A percentile compares a stretch with the other conserved stretches of the same genome.
Conservation (phyloP, 257 asterid species). For the Solanum clarkiae region DNA sequence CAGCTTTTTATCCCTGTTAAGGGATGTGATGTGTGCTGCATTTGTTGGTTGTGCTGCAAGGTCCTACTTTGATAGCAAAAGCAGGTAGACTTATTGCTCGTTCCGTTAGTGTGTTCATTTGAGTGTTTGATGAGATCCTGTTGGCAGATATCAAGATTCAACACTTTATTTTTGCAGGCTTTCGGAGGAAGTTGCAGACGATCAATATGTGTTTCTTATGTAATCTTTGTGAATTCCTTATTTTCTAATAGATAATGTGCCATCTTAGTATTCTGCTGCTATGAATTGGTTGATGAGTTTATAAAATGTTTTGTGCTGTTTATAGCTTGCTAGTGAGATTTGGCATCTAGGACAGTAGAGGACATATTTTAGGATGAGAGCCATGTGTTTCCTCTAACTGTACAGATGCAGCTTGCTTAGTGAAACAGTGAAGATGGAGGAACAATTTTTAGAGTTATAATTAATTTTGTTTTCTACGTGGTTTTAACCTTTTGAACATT, state of each 20-base stretch:
- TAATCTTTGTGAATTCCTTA: neutral
- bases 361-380: neutral
- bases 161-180: constrained; percentile 11
- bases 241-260: neutral
- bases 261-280: neutral
- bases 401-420: neutral
- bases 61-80: neutral
- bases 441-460: too few relatives aligned
- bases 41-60: neutral
- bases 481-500: too few relatives aligned
- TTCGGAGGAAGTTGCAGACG: neutral
- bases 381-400: neutral
- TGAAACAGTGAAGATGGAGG: too few relatives aligned
- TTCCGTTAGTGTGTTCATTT: neutral
- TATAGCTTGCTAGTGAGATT: neutral
- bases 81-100: constrained; percentile 6
- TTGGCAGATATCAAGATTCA: neutral
- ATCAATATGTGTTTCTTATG: neutral
- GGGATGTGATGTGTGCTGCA: neutral
- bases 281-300: neutral
- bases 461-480: too few relatives aligned
- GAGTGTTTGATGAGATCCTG: neutral
- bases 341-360: neutral
- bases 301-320: neutral
- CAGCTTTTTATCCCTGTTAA: constrained; percentile 4